Evolutionary conservation across 345 rosid genomes (phyloP).

Genomic region (Rhodamnia argentea): DNA sequence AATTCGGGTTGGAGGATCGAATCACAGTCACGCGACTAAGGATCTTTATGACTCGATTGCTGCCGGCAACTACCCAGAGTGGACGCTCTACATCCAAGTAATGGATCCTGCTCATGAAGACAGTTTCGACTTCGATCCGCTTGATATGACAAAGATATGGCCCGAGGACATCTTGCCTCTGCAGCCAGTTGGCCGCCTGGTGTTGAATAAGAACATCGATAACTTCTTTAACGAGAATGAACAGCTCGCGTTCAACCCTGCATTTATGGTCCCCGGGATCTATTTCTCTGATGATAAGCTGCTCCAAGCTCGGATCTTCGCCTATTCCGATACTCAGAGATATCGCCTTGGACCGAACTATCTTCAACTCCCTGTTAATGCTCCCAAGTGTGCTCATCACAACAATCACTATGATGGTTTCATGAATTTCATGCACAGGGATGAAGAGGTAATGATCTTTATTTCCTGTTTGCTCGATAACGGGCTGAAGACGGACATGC

Average conservation of each 20-base stretch:
- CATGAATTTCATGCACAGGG: constrained; percentile 91
- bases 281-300: constrained; percentile 83
- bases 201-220: constrained; percentile 88
- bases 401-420: constrained; percentile 91
- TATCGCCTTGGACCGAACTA: constrained; percentile 99
- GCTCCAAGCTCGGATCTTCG: constrained; percentile 79
- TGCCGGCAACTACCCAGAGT: constrained; percentile 90
- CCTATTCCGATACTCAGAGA: constrained; percentile 93
- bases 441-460: constrained; percentile 64
- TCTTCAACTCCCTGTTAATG: constrained; percentile 87
- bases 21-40: constrained; percentile 96
- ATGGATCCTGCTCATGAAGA: constrained; percentile 84
- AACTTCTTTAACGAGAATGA: constrained; percentile 95
- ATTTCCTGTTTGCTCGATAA: neutral
- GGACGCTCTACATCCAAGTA: constrained; percentile 76
- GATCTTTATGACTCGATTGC: constrained; percentile 90
- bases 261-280: constrained; percentile 84
- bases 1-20: constrained; percentile 76
- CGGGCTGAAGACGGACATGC: neutral
- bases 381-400: constrained; percentile 90
- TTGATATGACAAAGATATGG: constrained; percentile 96
- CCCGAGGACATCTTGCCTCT: constrained; percentile 96
- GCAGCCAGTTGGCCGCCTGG: constrained; percentile 96
- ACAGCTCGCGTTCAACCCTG: constrained; percentile 92
- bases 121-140: constrained; percentile 82